Evolutionary conservation across 371 early-diverging fungal genomes (phyloP), one percentile per base, ranked within the genome.

Genomic region (Capniomyces stellatus): DNA sequence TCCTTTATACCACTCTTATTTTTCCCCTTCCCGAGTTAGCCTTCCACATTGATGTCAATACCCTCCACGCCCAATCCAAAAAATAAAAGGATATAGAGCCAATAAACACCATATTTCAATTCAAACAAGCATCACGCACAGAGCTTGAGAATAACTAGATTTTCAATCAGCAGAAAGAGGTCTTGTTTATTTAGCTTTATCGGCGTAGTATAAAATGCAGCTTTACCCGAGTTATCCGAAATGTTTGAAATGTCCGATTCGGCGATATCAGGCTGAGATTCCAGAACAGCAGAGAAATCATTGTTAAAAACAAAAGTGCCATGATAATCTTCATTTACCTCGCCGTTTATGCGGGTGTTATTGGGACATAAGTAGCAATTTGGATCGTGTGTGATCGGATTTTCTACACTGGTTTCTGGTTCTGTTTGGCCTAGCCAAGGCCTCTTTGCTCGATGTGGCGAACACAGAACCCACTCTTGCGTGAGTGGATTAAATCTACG

Each of bases 401-500:
- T 49, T 13, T 15, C 8, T n/a, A 10, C 30, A 29, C 8, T 28
- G 28, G n/a, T 30, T 0, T 58, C 41, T 12, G 81, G 83, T 56
- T 81, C 80, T 35, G 74, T 74, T 51, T 80, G 75, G 53, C 90
- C 90, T 57, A 78, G 81, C 95, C 95, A 95, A 13, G 95, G 95
- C 40, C 95, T 75, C 57, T 85, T 83, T 23, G 87, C 83, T 27
- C 95, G 81, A 61, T 95, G 95, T 13, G 95, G 95, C 8, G 92
- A 92, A 64, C 89, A 88, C 22, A 92, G 73, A 15, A 92, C 86
- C 92, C 92, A 94, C 0, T 83, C 72, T 48, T 77, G 71, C 1
- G 82, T 83, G 52, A 94, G 67, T 21, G 92, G 92, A 60, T 94
- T 94, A 74, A 73, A 85, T 3, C 95, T 79, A 29, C 83, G 75